Base-by-base conservation (phyloP, 306 rosid species). In the Vicia faba region DNA sequence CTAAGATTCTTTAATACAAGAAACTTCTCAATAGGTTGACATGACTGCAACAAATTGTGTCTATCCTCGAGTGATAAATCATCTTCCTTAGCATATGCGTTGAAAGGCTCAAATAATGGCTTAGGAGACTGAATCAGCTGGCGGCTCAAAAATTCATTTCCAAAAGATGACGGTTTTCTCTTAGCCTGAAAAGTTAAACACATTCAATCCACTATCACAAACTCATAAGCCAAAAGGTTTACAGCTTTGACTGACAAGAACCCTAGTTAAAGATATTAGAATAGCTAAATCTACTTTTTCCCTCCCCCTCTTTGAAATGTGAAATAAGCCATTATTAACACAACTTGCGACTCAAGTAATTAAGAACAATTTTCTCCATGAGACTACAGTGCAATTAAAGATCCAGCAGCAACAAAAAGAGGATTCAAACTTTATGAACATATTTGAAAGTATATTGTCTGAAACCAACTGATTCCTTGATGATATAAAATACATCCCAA, bases 11-110 rank as follows among this genome's bases (percentile, higher is more conserved):
- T 66, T 29, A 81, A 71, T 75, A 84, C 97, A 60, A 93, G 88
- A 79, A 89, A 93, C 9, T 64, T 75, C 77, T 83, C 83, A 49
- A 93, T 78, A 19, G 92, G 91, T 70, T 86, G 84, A 82, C 99
- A 93, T 53, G 89, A 84, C 69, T 75, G 84, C 71, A 88, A 66
- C 76, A 82, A 63, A 20, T 41, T 72, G 41, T 86, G 86, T 41
- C 61, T 75, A 78, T 72, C 79, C 56, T 79, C 85, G 78, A 68
- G 81, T 33, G 72, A 68, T 43, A 66, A 72, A 79, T 77, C 82
- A 57, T 71, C 80, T 80, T 82, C 84, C 67, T 64, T 61, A 2
- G 53, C 31, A 26, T 59, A 44, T 55, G 67, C 40, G 46, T 78
- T 78, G 45, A 64, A 77, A 68, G 15, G 75, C 74, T 76, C 87